A percentile compares a stretch with the other conserved stretches of the same genome.
Conservation (phyloP, 2,329 filamentous ascomycete genomes). For the Paracoccidioides lutzii region DNA sequence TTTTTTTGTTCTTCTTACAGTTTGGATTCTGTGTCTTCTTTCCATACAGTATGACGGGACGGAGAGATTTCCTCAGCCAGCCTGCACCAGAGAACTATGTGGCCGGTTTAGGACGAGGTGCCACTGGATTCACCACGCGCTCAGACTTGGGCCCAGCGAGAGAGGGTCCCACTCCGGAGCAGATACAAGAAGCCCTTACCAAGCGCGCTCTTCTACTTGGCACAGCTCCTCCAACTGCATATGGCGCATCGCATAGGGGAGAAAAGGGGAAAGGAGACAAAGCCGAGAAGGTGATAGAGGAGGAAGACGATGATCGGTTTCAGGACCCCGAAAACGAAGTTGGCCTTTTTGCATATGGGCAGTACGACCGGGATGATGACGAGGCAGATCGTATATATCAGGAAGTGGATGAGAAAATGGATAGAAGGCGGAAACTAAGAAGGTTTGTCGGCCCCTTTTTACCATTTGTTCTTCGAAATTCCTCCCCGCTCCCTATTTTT, state of each 20-base stretch:
- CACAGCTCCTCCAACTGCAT: conserved; percentile 56
- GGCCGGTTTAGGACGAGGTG: conserved; percentile 91
- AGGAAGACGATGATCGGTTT: conserved; percentile 67
- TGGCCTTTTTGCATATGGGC: conserved; percentile 84
- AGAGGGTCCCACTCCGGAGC: conserved; percentile 91
- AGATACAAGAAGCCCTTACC: conserved; percentile 94
- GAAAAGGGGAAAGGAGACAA: conserved; percentile 41
- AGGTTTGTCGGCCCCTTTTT: conserved; percentile 50
- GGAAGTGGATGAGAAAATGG: conserved; percentile 95
- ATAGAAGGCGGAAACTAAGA: conserved; percentile 69
- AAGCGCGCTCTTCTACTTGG: conserved; percentile 80
- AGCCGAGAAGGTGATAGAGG: conserved; percentile 49
- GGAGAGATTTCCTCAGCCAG: conserved; percentile 80
- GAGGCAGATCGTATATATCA: conserved; percentile 95
- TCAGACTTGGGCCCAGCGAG: conserved; percentile 91
- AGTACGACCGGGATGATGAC: conserved; percentile 95
- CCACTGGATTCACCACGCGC: conserved; percentile 93
- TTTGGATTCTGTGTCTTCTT: background rate
- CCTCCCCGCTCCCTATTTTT: conserved; percentile 13
- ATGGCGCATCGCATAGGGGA: conserved; percentile 50
- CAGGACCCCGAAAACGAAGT: conserved; percentile 97
- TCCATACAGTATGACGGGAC: conserved; percentile 41
- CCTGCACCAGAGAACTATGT: conserved; percentile 80
- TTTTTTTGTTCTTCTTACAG: background rate
- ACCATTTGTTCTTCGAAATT: conserved; percentile 2